Base-by-base conservation (phyloP, 2,329 filamentous ascomycete species). In the Tolypocladium album region DNA sequence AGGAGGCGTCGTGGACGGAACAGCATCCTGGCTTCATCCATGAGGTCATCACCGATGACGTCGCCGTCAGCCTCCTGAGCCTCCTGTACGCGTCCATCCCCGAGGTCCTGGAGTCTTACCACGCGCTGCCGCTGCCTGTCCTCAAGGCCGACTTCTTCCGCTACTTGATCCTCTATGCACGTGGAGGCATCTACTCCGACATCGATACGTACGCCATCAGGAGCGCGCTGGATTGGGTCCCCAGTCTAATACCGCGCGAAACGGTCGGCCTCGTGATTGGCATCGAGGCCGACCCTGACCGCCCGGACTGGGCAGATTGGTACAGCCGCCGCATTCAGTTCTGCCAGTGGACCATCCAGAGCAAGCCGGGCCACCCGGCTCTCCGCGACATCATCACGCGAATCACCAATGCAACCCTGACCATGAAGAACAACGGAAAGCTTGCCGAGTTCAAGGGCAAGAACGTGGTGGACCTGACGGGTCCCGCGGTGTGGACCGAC, bases 271-370 rank as follows among this genome's bases (percentile, higher is more conserved):
- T 99, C 64, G 87, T 99, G 45, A 82, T 97, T 68, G 94, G 94
- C 61, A 97, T 99, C 65, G 94, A 99, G 77, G 94, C 94, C 5
- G 94, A 99, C 70, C 92, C 94, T 0, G 92, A 97, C 73, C 85
- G 94, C 56, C 83, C 85, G 4, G 94, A 99, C 72, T 99, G 94
- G 94, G 82, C 85, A 42, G 80, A 96, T 1, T 97, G 93, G 94
- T 99, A 97, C 78, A 94, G 91, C 64, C 88, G 94, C 61, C 85
- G 93, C 64, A 92, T 99, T 62, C 94, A 97, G 72, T 97, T 99
- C 75, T 99, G 94, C 76, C 94, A 99, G 74, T 99, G 94, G 94
- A 99, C 94, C 1, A 97, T 99, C 64, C 93, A 97, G 74, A 80
- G 89, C 60, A 99, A 99, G 75, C 89, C 93, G 0, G 94, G 94